A percentile compares a stretch with the other conserved stretches of the same genome.
Conservation (phyloP, 2,329 filamentous ascomycete species). For the Ophidiomyces ophidiicola region DNA sequence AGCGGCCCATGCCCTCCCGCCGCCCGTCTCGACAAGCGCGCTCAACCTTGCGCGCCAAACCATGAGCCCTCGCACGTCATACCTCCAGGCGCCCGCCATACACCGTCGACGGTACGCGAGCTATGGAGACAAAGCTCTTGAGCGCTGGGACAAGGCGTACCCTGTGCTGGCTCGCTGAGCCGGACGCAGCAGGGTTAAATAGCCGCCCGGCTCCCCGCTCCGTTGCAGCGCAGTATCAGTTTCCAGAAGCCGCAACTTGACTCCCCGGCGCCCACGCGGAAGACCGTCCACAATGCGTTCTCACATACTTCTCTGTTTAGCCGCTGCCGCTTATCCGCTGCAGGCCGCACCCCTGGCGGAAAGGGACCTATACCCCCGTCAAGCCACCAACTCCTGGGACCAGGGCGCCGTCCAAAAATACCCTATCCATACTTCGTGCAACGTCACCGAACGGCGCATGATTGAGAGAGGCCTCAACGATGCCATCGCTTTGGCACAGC, state of each 20-base stretch:
- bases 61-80: too few relatives aligned
- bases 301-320: background rate
- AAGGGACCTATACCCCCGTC: background rate
- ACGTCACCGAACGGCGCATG: constrained; percentile 47
- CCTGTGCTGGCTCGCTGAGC: too few relatives aligned
- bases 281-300: constrained; percentile 1
- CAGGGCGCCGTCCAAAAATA: constrained; percentile 31
- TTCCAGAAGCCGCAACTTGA: background rate
- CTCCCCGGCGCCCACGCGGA: background rate
- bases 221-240: too few relatives aligned
- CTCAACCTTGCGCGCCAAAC: too few relatives aligned
- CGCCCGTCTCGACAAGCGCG: too few relatives aligned
- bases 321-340: constrained; percentile 1
- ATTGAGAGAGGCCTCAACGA: constrained; percentile 48
- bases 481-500: constrained; percentile 44
- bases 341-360: constrained; percentile 6
- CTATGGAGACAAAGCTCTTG: too few relatives aligned
- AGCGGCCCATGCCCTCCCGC: too few relatives aligned
- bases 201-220: background rate
- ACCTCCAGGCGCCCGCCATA: too few relatives aligned
- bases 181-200: background rate
- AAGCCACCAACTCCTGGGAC: constrained; percentile 18
- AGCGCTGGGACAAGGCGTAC: too few relatives aligned
- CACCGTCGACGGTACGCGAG: too few relatives aligned
- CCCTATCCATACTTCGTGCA: constrained; percentile 54